Evolutionary conservation across 2,329 filamentous ascomycete species (phyloP), one percentile per base, ranked within the genome.

Genomic region (Drechmeria coniospora): DNA sequence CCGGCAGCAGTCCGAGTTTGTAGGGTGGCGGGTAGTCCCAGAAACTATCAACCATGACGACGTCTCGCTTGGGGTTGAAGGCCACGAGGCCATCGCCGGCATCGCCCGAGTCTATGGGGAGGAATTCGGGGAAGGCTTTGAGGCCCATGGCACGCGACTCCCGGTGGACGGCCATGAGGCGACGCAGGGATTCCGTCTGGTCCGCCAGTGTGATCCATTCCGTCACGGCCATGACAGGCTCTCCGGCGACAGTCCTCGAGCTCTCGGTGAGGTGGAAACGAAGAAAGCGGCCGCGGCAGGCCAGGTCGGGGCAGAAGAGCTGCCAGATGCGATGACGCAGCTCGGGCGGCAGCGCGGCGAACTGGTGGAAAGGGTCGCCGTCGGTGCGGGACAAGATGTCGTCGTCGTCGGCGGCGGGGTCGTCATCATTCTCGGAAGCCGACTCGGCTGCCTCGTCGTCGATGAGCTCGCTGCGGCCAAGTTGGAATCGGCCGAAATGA

Each of bases 141-240:
- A 44, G 32, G 4, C 43, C 54, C 4, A 54, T 30, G 10, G 31
- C 36, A 15, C 55, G 54, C n/a, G 50, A 51, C 34, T 57, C 53
- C 6, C 41, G 36, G 21, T 54, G 42, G 7, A 50, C 42, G 2
- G 52, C 45, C 18, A 56, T 36, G 10, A 58, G 34, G 4, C 36
- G 31, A 6, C 52, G 46, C 2, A 47, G 28, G 2, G 36, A 26
- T 13, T 30, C 32, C 1, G 50, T 57, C n/a, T 46, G 44, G 4
- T 44, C 36, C 1, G 35, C 32, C 0, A 56, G 41, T 4, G 29
- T 35, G 1, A 35, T 11, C 5, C 42, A 39, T 5, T 50, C 42
- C 9, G 27, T 36, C 3, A 45, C 36, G 1, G 35, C 24, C 14
- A 33, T 4, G 2, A n/a, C n/a, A n/a, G n/a, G n/a, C n/a, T n/a